Conservation (phyloP, 257 asterid genomes). For the Solanum corneliomulleri region DNA sequence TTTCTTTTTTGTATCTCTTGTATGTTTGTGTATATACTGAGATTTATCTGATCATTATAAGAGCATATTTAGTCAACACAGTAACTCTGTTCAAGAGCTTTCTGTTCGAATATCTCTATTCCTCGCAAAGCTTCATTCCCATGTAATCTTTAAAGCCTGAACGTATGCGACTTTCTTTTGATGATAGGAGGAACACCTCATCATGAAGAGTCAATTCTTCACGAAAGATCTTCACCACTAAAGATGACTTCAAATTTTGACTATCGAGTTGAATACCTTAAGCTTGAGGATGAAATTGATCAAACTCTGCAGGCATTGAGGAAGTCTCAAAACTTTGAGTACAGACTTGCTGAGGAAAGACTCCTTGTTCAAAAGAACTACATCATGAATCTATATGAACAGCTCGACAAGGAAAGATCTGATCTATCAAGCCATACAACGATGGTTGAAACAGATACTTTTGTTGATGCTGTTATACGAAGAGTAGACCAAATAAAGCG, state of each 20-base stretch:
- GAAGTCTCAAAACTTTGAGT: slow-evolving; percentile 51
- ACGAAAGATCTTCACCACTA: slow-evolving; percentile 3
- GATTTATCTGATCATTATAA: not conserved
- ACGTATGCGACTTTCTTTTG: not conserved
- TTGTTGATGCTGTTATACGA: slow-evolving; percentile 20
- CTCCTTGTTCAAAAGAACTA: slow-evolving; percentile 38
- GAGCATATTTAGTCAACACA: not conserved
- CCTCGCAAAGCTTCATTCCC: not conserved
- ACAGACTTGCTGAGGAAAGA: slow-evolving; percentile 41
- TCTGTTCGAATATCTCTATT: not conserved
- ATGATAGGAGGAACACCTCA: slow-evolving; percentile 8
- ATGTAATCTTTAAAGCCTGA: not conserved
- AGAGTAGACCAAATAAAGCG: slow-evolving; percentile 36
- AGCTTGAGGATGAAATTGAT: slow-evolving; percentile 48
- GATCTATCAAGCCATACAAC: slow-evolving; percentile 21
- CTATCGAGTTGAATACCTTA: slow-evolving; percentile 30
- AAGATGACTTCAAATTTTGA: slow-evolving; percentile 25
- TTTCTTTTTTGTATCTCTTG: not conserved
- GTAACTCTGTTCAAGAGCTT: not conserved
- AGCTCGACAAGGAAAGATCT: slow-evolving; percentile 41
- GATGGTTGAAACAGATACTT: slow-evolving; percentile 12
- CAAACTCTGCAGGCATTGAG: slow-evolving; percentile 25
- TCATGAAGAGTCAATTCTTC: not conserved
- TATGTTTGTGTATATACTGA: not conserved
- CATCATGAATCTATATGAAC: slow-evolving; percentile 37